A percentile compares a stretch with the other conserved stretches of the same genome.
phyloP scores from a whole-genome alignment of 1,139 yeast species.

The Pichia sp. region DNA sequence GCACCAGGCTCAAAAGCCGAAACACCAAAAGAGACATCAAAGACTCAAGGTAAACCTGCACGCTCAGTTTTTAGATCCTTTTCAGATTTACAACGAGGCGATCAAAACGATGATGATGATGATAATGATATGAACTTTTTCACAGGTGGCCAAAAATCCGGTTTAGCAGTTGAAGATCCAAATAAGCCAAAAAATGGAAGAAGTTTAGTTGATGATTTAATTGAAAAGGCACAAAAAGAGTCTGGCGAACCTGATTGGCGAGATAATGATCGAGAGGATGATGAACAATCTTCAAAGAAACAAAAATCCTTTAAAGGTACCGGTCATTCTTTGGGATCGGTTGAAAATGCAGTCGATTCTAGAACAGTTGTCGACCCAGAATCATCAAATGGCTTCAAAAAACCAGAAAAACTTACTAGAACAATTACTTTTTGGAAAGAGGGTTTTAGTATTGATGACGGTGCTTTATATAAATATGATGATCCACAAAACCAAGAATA shows the following conservation, averaged over 20 bases:
- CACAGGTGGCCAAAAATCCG: constrained; percentile 95
- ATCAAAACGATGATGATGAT: constrained; percentile 42
- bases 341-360: constrained; percentile 38
- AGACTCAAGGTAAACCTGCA: constrained; percentile 14
- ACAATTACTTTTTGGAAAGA: constrained; percentile 93
- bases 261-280: constrained; percentile 29
- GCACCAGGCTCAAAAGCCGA: constrained; percentile 12
- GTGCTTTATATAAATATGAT: constrained; percentile 77
- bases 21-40: constrained; percentile 8
- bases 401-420: constrained; percentile 52
- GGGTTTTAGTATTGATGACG: constrained; percentile 93
- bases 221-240: constrained; percentile 53
- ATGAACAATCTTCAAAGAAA: constrained; percentile 35
- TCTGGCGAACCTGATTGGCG: constrained; percentile 33
- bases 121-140: constrained; percentile 70
- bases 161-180: constrained; percentile 89
- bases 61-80: constrained; percentile 28
- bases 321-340: constrained; percentile 78
- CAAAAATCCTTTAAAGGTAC: constrained; percentile 50
- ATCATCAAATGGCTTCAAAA: constrained; percentile 27
- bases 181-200: constrained; percentile 38
- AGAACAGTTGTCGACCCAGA: constrained; percentile 27
- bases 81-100: constrained; percentile 33
- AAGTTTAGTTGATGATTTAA: constrained; percentile 47
- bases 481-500: constrained; percentile 80